Conservation (phyloP, 2,329 filamentous ascomycete species). For the Colletotrichum shisoi region DNA sequence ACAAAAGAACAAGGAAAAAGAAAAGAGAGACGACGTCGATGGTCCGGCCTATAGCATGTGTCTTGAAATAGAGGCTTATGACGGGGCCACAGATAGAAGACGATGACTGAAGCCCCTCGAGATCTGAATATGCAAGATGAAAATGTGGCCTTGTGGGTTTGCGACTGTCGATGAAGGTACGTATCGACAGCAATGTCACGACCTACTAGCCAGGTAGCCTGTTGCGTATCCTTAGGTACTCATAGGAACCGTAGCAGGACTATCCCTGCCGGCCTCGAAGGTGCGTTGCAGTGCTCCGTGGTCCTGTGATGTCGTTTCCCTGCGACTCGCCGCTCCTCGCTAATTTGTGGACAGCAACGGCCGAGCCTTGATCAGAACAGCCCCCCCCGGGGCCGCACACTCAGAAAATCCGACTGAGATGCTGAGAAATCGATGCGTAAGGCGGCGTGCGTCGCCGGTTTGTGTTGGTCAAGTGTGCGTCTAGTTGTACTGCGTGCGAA, state of each 20-base stretch:
- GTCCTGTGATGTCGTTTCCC: slow-evolving; percentile 38
- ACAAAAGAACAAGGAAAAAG: no score
- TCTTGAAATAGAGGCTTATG: no score
- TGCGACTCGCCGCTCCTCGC: slow-evolving; percentile 34
- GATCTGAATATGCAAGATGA: slow-evolving; percentile 3
- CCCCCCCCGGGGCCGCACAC: neutral
- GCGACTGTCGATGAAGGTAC: neutral
- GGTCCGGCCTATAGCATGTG: neutral
- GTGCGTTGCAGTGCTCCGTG: slow-evolving; percentile 34
- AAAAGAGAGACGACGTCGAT: neutral
- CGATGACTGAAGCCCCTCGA: neutral
- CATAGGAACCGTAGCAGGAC: neutral
- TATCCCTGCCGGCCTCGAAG: slow-evolving; percentile 22
- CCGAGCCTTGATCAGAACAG: slow-evolving; percentile 24
- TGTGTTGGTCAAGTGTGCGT: neutral
- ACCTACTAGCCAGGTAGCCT: slow-evolving; percentile 2
- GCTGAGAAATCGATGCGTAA: slow-evolving; percentile 36
- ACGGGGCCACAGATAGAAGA: neutral
- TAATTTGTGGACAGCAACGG: slow-evolving; percentile 19
- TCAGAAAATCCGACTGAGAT: neutral
- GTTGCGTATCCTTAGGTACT: neutral
- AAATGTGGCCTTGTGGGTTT: neutral
- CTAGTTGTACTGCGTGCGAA: neutral
- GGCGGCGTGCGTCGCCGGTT: slow-evolving; percentile 15
- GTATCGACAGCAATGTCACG: slow-evolving; percentile 2